Conservation (phyloP, 2,329 filamentous ascomycete species). For the Arachnomyces sp. region DNA sequence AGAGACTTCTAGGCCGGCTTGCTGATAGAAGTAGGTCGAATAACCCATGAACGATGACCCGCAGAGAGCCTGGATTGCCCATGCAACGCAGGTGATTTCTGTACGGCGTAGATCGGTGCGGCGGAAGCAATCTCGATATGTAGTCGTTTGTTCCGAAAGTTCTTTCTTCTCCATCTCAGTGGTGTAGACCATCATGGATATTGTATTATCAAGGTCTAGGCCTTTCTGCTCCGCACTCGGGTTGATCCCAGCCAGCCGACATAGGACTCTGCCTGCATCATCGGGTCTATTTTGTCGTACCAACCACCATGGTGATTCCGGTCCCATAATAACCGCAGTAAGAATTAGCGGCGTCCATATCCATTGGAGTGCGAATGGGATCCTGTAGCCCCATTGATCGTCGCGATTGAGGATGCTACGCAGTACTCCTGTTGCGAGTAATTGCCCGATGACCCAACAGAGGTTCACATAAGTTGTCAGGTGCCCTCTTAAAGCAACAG, state of each 20-base stretch:
- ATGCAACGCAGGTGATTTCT: conserved; percentile 32
- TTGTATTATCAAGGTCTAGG: conserved; percentile 31
- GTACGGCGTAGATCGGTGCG: conserved; percentile 31
- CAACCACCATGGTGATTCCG: too few species aligned
- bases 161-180: conserved; percentile 30
- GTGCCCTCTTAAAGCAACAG: conserved; percentile 18
- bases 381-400: conserved; percentile 31
- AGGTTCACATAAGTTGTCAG: conserved; percentile 32
- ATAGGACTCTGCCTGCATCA: too few species aligned
- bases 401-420: conserved; percentile 22
- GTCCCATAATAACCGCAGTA: too few species aligned
- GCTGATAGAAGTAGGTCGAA: conserved; percentile 29
- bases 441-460: conserved; percentile 32
- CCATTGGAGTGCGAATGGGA: conserved; percentile 24
- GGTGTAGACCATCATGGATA: conserved; percentile 52
- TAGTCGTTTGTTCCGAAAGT: conserved; percentile 8
- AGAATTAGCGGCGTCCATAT: background rate
- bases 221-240: too few species aligned
- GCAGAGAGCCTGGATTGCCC: conserved; percentile 25
- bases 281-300: too few species aligned
- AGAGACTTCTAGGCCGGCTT: conserved; percentile 36
- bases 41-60: conserved; percentile 24
- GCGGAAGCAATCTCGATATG: conserved; percentile 24
- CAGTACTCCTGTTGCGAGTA: conserved; percentile 23
- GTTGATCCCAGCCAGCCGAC: too few species aligned